Evolutionary conservation across 2,329 filamentous ascomycete species (phyloP), one percentile per base, ranked within the genome.

Genomic region (Ascochyta lentis): DNA sequence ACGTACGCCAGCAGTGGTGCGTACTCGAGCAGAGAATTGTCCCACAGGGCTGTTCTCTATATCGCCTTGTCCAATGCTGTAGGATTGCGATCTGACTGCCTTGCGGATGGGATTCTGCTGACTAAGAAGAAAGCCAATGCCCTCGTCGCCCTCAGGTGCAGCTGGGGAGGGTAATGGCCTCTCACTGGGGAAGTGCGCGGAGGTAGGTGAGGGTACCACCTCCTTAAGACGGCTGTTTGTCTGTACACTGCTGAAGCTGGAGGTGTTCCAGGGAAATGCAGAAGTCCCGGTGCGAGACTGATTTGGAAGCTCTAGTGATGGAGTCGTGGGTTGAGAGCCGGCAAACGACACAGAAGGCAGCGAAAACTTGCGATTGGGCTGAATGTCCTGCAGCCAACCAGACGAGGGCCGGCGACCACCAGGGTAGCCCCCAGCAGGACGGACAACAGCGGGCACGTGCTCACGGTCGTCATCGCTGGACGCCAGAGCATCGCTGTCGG

Each of bases 391-490:
- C 56, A 96, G 79, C 91, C 92, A 96, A 84, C 71, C 68, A 39
- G 65, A 68, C 3, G 72, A 74, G 5, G 68, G 68, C 10, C 72
- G 66, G 5, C 73, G 66, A 23, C 60, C 66, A 12, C 58, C 61
- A n/a, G 69, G 59, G 48, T 67, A 69, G 16, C 54, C 62, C 9
- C 59, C 60, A 24, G 65, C 56, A 16, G 65, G 60, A 31, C 66
- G 66, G 44, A 64, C 50, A 8, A 64, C 55, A n/a, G 64, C 49
- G 22, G 67, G 65, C 54, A 66, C 65, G 59, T 72, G 83, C 58
- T 96, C 90, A 54, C 81, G 84, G 76, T 99, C 95, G 74, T 98
- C 95, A 75, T 98, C 95, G 12, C 93, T 97, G 64, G 94, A 98
- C 48, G 90, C 92, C 56, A 98, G 80, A 47, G 91, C 94, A 73